Evolutionary conservation across 257 asterid genomes (phyloP).

Genomic region (Leptodermis oblonga): DNA sequence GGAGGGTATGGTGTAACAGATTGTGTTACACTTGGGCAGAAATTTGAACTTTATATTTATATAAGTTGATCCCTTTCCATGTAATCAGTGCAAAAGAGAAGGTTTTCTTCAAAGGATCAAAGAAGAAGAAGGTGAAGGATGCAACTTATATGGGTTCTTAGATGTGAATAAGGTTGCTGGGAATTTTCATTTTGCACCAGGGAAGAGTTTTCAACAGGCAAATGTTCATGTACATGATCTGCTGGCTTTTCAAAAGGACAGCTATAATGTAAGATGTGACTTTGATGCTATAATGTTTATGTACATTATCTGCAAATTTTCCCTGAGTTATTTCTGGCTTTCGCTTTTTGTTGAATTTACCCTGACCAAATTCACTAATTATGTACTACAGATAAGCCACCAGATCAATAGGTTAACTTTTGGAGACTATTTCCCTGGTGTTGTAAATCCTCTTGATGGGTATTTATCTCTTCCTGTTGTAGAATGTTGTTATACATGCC

Average conservation of each 20-base stretch:
- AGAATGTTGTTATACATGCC: not conserved
- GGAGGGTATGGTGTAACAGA: not conserved
- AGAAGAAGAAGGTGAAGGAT: slow-evolving; percentile 98
- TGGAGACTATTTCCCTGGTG: slow-evolving; percentile 95
- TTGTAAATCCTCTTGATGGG: slow-evolving; percentile 96
- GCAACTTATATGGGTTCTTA: slow-evolving; percentile 85
- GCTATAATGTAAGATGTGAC: slow-evolving; percentile 73
- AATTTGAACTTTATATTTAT: slow-evolving; percentile 12
- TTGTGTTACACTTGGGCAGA: not conserved
- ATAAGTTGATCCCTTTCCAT: slow-evolving; percentile 11
- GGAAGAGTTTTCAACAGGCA: slow-evolving; percentile 96
- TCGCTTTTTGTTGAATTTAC: slow-evolving; percentile 3
- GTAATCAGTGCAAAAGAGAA: slow-evolving; percentile 85
- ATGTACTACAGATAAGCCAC: slow-evolving; percentile 69
- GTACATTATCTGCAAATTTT: not conserved
- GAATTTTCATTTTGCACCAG: slow-evolving; percentile 98
- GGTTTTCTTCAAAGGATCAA: slow-evolving; percentile 90
- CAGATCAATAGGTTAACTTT: slow-evolving; percentile 77
- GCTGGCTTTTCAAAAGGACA: slow-evolving; percentile 85
- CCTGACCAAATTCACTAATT: slow-evolving; percentile 17
- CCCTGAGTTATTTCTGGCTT: not conserved
- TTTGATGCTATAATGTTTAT: slow-evolving; percentile 12
- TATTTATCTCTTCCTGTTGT: slow-evolving; percentile 26
- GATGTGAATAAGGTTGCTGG: slow-evolving; percentile 97
- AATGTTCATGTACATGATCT: slow-evolving; percentile 86